A percentile compares a stretch with the other conserved stretches of the same genome.
Conservation (phyloP, 495 filamentous ascomycete genomes). For the Platismatia glauca region DNA sequence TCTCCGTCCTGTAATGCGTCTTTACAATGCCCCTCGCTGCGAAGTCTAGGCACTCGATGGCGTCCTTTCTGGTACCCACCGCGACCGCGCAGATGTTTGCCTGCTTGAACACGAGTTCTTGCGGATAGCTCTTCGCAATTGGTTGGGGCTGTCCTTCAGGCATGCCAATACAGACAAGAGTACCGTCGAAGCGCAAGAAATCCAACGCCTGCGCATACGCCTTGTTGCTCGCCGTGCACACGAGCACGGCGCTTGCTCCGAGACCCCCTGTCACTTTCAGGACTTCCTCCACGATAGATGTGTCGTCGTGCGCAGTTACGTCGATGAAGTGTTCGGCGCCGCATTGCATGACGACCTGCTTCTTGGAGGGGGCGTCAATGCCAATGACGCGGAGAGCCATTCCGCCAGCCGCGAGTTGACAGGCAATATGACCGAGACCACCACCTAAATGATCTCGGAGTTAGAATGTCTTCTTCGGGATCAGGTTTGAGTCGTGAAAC, state of each 20-base stretch:
- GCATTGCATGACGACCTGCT: slow-evolving; percentile 45
- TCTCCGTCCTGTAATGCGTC: slow-evolving; percentile 47
- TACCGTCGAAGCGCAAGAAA: slow-evolving; percentile 56
- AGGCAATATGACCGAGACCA: slow-evolving; percentile 42
- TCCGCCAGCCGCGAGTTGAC: slow-evolving; percentile 46
- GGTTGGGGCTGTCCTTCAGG: slow-evolving; percentile 52
- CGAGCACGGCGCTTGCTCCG: slow-evolving; percentile 55
- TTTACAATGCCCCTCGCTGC: slow-evolving; percentile 53
- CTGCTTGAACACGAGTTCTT: slow-evolving; percentile 42
- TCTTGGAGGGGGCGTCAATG: slow-evolving; percentile 57
- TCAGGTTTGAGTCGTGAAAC: no score
- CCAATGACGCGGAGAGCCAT: slow-evolving; percentile 63
- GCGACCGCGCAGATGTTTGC: slow-evolving; percentile 51
- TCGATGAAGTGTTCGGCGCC: slow-evolving; percentile 66
- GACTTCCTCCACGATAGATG: slow-evolving; percentile 41
- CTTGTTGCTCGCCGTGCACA: slow-evolving; percentile 54
- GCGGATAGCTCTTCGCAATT: slow-evolving; percentile 49
- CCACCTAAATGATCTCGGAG: no score
- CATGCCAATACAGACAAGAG: slow-evolving; percentile 57
- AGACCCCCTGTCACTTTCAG: slow-evolving; percentile 54
- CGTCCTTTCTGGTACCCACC: slow-evolving; percentile 57
- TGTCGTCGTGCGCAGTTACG: slow-evolving; percentile 46
- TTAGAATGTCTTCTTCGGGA: no score
- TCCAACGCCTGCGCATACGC: slow-evolving; percentile 54
- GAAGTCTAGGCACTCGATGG: slow-evolving; percentile 58